Percentiles rank a stretch among this genome's conserved stretches.
Conservation (phyloP, 75 land plant species). For the Sequoia sempervirens region DNA sequence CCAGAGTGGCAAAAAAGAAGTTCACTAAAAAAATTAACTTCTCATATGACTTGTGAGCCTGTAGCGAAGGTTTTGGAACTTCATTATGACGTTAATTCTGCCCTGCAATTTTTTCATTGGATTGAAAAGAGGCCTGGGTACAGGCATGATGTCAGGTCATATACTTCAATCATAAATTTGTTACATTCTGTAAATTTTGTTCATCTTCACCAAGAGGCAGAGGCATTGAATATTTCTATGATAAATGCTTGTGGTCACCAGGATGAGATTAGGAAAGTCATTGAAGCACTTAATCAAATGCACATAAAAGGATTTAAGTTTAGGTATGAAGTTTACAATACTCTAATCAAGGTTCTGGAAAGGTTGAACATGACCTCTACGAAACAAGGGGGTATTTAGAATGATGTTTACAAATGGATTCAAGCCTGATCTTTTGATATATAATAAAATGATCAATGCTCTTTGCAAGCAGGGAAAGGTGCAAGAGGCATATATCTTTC, state of each 20-base stretch:
- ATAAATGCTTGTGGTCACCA: slow-evolving; percentile 15
- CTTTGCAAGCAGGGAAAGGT: slow-evolving; percentile 44
- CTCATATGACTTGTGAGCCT: slow-evolving; percentile 25
- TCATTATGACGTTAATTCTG: slow-evolving; percentile 25
- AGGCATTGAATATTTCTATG: slow-evolving; percentile 23
- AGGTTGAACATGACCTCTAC: slow-evolving; percentile 25
- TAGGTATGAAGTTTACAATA: slow-evolving; percentile 27
- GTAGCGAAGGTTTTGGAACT: slow-evolving; percentile 30
- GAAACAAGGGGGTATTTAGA: slow-evolving; percentile 18
- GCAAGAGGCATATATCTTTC: slow-evolving; percentile 24
- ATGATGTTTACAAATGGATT: slow-evolving; percentile 22
- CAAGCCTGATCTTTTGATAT: slow-evolving; percentile 31
- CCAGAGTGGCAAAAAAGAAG: slow-evolving; percentile 37
- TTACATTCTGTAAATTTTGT: slow-evolving; percentile 7
- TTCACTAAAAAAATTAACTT: slow-evolving; percentile 16
- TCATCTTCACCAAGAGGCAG: not conserved
- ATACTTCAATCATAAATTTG: slow-evolving; percentile 23
- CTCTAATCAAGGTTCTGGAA: slow-evolving; percentile 24
- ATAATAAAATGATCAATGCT: slow-evolving; percentile 45
- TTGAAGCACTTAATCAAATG: slow-evolving; percentile 11
- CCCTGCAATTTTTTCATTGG: slow-evolving; percentile 50
- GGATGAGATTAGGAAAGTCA: slow-evolving; percentile 18
- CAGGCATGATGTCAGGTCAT: slow-evolving; percentile 24
- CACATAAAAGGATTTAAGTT: slow-evolving; percentile 17
- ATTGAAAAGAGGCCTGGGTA: slow-evolving; percentile 15